These are phyloP conservation scores for Gamarada debralockiae DNA, from an alignment of 495 filamentous ascomycete genomes.

Conservation along the genomic window DNA sequence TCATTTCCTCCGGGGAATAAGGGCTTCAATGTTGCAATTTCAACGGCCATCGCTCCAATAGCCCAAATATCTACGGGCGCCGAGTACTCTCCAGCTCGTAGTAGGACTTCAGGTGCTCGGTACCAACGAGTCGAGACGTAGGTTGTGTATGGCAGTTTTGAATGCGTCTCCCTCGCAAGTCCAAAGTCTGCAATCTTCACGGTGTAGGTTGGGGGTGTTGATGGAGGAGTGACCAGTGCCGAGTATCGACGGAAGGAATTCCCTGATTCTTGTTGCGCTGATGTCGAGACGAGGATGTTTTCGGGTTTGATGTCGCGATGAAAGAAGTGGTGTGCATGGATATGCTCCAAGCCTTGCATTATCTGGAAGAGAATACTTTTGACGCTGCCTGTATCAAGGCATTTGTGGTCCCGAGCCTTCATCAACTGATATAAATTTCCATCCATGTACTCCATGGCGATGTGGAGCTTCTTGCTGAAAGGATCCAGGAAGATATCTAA, in stretches of 20 bases:
- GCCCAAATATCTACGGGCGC: conserved; percentile 99
- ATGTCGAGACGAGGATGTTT: conserved; percentile 96
- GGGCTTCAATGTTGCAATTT: conserved; percentile 95
- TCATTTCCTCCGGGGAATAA: conserved; percentile 97
- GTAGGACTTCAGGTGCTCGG: conserved; percentile 89
- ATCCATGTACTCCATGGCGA: conserved; percentile 99
- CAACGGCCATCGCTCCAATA: conserved; percentile 98
- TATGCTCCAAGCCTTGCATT: conserved; percentile 90
- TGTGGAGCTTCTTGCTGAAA: conserved; percentile 91
- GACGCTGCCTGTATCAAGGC: conserved; percentile 81
- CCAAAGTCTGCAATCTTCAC: conserved; percentile 99
- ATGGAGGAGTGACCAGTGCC: conserved; percentile 87
- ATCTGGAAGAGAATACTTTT: conserved; percentile 99
- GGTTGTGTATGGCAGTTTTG: conserved; percentile 93
- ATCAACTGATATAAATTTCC: conserved; percentile 98
- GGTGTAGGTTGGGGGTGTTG: conserved; percentile 87
- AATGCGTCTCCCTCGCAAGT: conserved; percentile 94
- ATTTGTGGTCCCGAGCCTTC: conserved; percentile 96
- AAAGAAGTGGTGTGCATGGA: conserved; percentile 96
- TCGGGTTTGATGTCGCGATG: conserved; percentile 99
- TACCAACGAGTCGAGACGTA: conserved; percentile 99
- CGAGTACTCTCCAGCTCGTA: conserved; percentile 95
- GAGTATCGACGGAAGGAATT: conserved; percentile 89
- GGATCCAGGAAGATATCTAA: conserved; percentile 99
- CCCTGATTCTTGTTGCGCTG: conserved; percentile 70